These are phyloP conservation scores for Crithidia mellificae DNA, from an alignment of 208 protist species.

Conservation along the genomic window DNA sequence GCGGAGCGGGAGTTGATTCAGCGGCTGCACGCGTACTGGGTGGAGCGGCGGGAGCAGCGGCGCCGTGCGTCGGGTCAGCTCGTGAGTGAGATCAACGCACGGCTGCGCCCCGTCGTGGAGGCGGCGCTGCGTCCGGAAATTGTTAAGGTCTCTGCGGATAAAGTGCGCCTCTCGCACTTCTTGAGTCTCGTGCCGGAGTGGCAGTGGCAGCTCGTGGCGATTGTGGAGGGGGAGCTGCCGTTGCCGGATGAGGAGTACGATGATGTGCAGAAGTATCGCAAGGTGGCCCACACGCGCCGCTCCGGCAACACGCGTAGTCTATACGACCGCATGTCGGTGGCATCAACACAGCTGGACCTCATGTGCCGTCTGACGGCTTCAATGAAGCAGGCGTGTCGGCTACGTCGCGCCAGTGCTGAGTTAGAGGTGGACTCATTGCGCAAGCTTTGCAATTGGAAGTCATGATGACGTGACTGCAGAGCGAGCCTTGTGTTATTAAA, in stretches of 20 bases:
- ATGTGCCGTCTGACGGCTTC: slow-evolving; percentile 37
- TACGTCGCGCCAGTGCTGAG: slow-evolving; percentile 43
- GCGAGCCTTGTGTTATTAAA: no score
- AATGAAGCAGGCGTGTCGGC: slow-evolving; percentile 35
- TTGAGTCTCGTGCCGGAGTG: slow-evolving; percentile 80
- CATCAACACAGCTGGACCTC: slow-evolving; percentile 40
- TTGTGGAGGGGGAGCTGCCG: slow-evolving; percentile 72
- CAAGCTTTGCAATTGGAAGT: slow-evolving; percentile 29
- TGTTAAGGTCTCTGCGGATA: slow-evolving; percentile 59
- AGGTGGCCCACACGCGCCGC: slow-evolving; percentile 53
- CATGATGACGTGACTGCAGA: neutral
- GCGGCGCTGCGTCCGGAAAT: slow-evolving; percentile 67
- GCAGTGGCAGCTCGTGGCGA: slow-evolving; percentile 60
- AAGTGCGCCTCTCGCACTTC: slow-evolving; percentile 71
- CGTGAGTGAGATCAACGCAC: slow-evolving; percentile 49
- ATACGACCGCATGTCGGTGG: slow-evolving; percentile 49
- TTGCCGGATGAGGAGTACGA: slow-evolving; percentile 81
- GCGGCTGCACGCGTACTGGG: slow-evolving; percentile 64
- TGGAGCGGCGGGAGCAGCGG: slow-evolving; percentile 44
- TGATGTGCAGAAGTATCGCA: slow-evolving; percentile 73
- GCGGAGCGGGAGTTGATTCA: slow-evolving; percentile 35
- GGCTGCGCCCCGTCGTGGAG: slow-evolving; percentile 44
- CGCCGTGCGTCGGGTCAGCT: slow-evolving; percentile 37
- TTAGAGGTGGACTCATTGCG: slow-evolving; percentile 44
- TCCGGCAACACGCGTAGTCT: slow-evolving; percentile 58